Conservation (phyloP, 352 stramenopile genomes). For the Peronospora belbahrii region DNA sequence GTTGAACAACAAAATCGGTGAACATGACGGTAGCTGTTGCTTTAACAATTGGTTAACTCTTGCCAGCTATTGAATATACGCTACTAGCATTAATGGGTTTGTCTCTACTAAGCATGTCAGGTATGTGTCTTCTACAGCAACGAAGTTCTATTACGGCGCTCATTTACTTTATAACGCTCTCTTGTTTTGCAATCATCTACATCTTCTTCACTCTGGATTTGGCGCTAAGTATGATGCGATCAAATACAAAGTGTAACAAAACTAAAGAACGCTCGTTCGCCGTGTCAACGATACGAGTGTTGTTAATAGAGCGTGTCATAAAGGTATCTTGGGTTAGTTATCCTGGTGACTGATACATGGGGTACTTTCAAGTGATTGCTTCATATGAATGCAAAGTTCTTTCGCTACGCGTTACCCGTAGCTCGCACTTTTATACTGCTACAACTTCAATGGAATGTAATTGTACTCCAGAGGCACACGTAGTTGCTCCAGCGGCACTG, state of each 20-base stretch:
- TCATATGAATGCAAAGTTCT: not conserved
- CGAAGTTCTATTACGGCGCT: no score
- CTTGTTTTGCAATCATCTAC: no score
- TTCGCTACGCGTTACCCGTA: not conserved
- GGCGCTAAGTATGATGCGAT: no score
- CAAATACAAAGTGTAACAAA: no score
- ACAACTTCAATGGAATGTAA: slow-evolving; percentile 27
- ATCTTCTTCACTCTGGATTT: no score
- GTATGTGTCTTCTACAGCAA: not conserved
- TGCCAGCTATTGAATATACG: no score
- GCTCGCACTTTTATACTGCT: not conserved
- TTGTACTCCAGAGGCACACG: slow-evolving; percentile 34
- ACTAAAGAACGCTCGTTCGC: no score
- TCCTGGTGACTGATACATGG: no score
- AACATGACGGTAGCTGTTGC: not conserved
- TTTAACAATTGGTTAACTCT: slow-evolving; percentile 6
- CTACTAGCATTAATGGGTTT: not conserved
- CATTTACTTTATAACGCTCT: no score
- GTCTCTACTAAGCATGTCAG: not conserved
- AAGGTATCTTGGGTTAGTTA: no score
- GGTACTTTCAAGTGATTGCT: not conserved
- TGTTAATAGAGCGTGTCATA: no score
- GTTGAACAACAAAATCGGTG: slow-evolving; percentile 18
- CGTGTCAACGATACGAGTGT: no score
- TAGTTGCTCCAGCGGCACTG: slow-evolving; percentile 57